Conservation (phyloP, 1,139 yeast species). For the Yarrowia galli region DNA sequence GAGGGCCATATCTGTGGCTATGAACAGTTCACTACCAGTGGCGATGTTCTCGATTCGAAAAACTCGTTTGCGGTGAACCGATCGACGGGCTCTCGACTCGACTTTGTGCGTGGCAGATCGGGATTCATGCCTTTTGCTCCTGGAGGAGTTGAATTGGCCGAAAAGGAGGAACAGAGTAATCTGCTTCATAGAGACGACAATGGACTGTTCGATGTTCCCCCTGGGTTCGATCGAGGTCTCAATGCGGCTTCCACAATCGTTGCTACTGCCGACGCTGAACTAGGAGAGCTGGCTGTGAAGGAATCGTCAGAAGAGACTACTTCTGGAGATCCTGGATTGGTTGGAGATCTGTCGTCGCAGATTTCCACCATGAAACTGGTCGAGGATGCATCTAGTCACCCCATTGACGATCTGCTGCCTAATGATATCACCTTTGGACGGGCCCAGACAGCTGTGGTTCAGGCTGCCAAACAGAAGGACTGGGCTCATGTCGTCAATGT, state of each 20-base stretch:
- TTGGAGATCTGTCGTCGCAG: not conserved
- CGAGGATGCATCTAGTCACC: conserved; percentile 46
- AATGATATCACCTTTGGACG: conserved; percentile 62
- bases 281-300: conserved; percentile 43
- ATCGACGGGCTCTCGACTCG: conserved; percentile 67
- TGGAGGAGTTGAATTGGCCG: conserved; percentile 71
- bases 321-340: conserved; percentile 19
- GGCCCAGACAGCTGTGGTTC: conserved; percentile 46
- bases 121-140: conserved; percentile 90
- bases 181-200: conserved; percentile 62
- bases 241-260: conserved; percentile 44
- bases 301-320: conserved; percentile 41
- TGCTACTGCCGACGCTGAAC: conserved; percentile 41
- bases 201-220: conserved; percentile 85
- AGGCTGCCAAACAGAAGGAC: conserved; percentile 55
- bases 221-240: conserved; percentile 81
- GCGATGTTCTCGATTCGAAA: conserved; percentile 63
- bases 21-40: conserved; percentile 58
- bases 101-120: conserved; percentile 72
- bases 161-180: conserved; percentile 49
- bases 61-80: conserved; percentile 78
- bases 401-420: conserved; percentile 81
- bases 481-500: conserved; percentile 98
- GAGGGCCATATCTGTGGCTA: conserved; percentile 70
- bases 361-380: conserved; percentile 16